Percentiles rank a stretch among this genome's conserved stretches.
Conservation (phyloP, 345 rosid genomes). For the Eucalyptus sideroxylon region DNA sequence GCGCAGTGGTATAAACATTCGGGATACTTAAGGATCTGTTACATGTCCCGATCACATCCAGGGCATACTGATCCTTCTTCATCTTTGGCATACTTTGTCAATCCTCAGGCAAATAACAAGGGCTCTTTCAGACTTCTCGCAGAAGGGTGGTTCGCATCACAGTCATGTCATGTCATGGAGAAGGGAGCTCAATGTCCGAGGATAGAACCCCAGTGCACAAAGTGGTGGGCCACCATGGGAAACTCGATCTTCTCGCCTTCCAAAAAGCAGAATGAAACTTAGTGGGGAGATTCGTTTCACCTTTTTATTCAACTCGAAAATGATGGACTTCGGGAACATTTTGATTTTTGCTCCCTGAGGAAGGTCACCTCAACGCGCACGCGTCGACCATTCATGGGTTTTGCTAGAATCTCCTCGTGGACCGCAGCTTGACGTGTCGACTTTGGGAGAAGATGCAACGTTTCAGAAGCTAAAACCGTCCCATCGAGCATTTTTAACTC, state of each 20-base stretch:
- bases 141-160: not conserved
- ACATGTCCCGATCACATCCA: not conserved
- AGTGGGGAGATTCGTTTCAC: not conserved
- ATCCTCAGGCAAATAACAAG: not conserved
- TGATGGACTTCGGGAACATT: not conserved
- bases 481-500: not conserved
- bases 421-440: not conserved
- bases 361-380: not conserved
- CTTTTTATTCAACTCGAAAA: not conserved
- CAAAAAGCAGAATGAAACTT: not conserved
- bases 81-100: not conserved
- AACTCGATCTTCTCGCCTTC: not conserved
- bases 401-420: not conserved
- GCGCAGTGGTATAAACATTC: not conserved
- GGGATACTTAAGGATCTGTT: not conserved
- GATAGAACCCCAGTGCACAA: not conserved
- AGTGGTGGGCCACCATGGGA: not conserved
- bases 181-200: not conserved
- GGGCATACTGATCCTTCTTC: not conserved
- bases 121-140: not conserved
- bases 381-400: not conserved
- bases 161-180: not conserved
- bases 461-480: not conserved
- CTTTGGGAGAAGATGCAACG: not conserved
- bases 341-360: not conserved